Base-by-base conservation (phyloP, 2,329 filamentous ascomycete genomes). In the Xylaria sp. region DNA sequence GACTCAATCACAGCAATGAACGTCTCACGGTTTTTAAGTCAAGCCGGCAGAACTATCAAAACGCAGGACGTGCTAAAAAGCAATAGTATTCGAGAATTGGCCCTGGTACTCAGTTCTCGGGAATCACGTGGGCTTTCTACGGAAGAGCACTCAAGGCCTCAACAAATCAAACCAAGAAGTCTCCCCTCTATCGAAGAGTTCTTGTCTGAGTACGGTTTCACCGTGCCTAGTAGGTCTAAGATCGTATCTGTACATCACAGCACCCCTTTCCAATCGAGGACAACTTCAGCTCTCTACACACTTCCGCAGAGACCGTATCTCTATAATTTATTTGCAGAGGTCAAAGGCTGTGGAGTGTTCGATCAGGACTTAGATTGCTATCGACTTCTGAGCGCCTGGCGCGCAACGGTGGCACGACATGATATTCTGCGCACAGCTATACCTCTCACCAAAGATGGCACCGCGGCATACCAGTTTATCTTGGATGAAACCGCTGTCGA, bases 1-100 rank as follows among this genome's bases (percentile, higher is more conserved):
- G 61, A 63, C 29, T 63, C 61, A n/a, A 63, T 63, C 42, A 57
- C 61, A 58, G 61, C 51, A 35, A 63, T 63, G 61, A 32, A 58
- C 16, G 61, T 63, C 21, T 57, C 61, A 9, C 61, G 61, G 42
- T 63, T 58, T 48, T 58, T 63, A 29, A 63, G 61, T 23, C 51
- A 29, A 50, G 51, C 40, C 35, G 61, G 61, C 40, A 40, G 47
- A 50, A 27, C 53, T 2, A 53, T 63, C 21, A 63, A 63, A 21
- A 63, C 61, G 16, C 61, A 58, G 21, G 61, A 63, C 21, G 53
- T 63, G 16, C 53, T 63, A 16, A 63, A 50, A 29, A 63, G 61
- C 21, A 63, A 58, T 21, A 63, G 60, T 25, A 58, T 63, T 29
- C 40, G 61, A 50, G 61, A 63, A 55, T 23, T 63, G 6, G 61